phyloP scores from a whole-genome alignment of 1,284 basidiomycete species.

The Polyporus tsugae region DNA sequence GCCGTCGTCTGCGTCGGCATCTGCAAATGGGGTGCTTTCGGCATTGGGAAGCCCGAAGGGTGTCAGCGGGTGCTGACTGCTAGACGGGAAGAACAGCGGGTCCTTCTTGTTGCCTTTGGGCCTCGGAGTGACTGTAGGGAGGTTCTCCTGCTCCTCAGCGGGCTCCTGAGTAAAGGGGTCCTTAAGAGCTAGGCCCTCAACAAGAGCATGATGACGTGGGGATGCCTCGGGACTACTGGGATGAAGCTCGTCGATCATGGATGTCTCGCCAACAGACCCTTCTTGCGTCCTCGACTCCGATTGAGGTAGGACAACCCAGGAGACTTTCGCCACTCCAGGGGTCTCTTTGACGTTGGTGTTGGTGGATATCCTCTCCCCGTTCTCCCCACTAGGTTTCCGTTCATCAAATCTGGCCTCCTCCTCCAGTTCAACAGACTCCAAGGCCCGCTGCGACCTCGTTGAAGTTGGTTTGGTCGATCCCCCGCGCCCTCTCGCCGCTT shows the following conservation, averaged over 20 bases:
- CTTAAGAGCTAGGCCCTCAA: conserved; percentile 1
- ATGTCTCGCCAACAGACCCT: conserved; percentile 30
- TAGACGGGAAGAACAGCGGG: conserved; percentile 44
- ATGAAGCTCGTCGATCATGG: conserved; percentile 48
- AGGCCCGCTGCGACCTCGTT: conserved; percentile 17
- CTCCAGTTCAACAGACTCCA: conserved; percentile 11
- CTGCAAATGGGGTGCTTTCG: conserved; percentile 23
- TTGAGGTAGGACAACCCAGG: conserved; percentile 37
- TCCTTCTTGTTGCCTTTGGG: conserved; percentile 18
- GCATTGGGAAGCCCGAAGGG: conserved; percentile 26
- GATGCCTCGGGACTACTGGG: conserved; percentile 43
- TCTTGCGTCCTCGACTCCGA: conserved; percentile 22
- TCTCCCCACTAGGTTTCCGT: neutral
- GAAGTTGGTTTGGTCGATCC: conserved; percentile 21
- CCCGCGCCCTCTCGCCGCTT: conserved; percentile 16
- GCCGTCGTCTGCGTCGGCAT: conserved; percentile 43
- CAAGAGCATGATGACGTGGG: conserved; percentile 1
- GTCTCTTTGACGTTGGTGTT: conserved; percentile 3
- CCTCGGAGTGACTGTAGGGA: conserved; percentile 22
- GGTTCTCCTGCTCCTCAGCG: neutral
- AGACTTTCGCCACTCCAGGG: conserved; percentile 23
- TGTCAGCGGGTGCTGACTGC: conserved; percentile 38
- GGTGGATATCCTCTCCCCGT: neutral
- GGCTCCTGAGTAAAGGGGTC: conserved; percentile 4
- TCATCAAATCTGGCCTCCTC: conserved; percentile 12